phyloP scores from a whole-genome alignment of 1,139 yeast genomes.

The Arxiozyma slooffiae region DNA sequence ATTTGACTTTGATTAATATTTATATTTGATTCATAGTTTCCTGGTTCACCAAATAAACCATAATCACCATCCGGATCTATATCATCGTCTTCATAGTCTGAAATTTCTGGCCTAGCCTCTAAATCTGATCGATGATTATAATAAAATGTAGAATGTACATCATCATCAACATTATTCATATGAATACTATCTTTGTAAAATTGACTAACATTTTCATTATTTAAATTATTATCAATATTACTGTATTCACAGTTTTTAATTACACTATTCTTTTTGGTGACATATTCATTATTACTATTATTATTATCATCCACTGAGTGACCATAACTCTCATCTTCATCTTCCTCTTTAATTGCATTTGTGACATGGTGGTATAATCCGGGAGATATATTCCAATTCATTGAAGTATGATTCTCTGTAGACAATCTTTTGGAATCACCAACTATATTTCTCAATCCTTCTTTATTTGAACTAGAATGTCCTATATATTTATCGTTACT shows the following conservation, averaged over 20 bases:
- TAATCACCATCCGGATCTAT: conserved; percentile 7
- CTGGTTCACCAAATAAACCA: conserved; percentile 23
- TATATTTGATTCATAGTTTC: conserved; percentile 21
- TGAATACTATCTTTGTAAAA: background rate
- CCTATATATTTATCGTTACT: background rate
- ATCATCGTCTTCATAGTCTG: conserved; percentile 26
- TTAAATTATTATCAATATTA: background rate
- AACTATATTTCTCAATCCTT: background rate
- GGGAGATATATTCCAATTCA: background rate
- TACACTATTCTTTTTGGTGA: background rate
- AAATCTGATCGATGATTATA: conserved; percentile 24
- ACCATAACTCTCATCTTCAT: conserved; percentile 3
- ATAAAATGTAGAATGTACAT: conserved; percentile 28
- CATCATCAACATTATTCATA: conserved; percentile 14
- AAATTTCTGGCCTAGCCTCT: conserved; percentile 26
- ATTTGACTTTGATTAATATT: conserved; percentile 11
- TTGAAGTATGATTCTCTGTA: background rate
- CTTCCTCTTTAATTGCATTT: conserved; percentile 9
- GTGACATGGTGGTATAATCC: conserved; percentile 4
- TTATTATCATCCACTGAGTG: background rate
- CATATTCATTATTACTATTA: background rate
- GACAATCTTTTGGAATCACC: conserved; percentile 6
- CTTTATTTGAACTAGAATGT: background rate
- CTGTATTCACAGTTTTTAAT: background rate
- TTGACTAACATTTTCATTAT: background rate